Evolutionary conservation across 257 asterid species (phyloP).

Genomic region (Asclepias syriaca): DNA sequence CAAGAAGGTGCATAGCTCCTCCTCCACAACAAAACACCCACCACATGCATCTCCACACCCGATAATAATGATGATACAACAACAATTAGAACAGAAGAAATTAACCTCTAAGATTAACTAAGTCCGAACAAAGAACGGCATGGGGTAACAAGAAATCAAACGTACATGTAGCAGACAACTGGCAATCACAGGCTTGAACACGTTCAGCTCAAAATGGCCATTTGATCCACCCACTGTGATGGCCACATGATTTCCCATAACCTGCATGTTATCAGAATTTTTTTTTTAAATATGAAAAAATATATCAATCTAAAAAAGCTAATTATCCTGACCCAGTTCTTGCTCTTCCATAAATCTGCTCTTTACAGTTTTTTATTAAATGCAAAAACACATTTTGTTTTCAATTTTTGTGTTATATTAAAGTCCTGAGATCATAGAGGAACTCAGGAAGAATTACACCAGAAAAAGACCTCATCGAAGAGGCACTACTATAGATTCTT

Average conservation of each 20-base stretch:
- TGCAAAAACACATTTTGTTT: not conserved
- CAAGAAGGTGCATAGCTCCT: not conserved
- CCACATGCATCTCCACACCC: not conserved
- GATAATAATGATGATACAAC: not conserved
- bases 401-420: not conserved
- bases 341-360: not conserved
- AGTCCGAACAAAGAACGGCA: constrained; percentile 8
- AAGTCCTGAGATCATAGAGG: not conserved
- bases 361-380: not conserved
- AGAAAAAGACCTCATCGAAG: not conserved
- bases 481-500: not conserved
- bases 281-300: not conserved
- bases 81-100: not conserved
- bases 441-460: not conserved
- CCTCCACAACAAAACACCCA: too few relatives aligned
- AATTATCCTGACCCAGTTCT: not conserved
- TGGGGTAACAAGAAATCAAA: constrained; percentile 1
- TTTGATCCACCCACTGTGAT: constrained; percentile 87
- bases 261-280: constrained; percentile 21
- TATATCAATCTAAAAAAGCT: not conserved
- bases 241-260: constrained; percentile 94
- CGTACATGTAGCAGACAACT: constrained; percentile 82
- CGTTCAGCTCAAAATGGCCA: constrained; percentile 95
- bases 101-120: not conserved
- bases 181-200: constrained; percentile 91